phyloP scores from a whole-genome alignment of 345 rosid species.

The Citrus mangshanensis region DNA sequence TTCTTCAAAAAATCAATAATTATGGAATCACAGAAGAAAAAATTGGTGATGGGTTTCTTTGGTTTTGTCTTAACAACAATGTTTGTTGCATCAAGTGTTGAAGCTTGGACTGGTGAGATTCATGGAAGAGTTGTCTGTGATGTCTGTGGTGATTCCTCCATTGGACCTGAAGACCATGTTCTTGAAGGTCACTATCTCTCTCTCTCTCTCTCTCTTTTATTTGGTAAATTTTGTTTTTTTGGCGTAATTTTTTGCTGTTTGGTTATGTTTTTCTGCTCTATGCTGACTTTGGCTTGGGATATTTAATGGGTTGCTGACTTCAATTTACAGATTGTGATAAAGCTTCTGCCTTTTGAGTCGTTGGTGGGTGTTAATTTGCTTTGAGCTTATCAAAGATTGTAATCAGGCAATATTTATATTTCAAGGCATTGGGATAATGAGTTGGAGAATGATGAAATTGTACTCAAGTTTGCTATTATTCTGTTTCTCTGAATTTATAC shows the following conservation, averaged over 20 bases:
- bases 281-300: not conserved
- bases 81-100: conserved; percentile 32
- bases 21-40: conserved; percentile 41
- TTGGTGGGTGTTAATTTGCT: not conserved
- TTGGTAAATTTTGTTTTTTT: not conserved
- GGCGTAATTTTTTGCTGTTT: not conserved
- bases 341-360: not conserved
- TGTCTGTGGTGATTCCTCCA: conserved; percentile 82
- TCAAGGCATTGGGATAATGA: not conserved
- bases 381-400: not conserved
- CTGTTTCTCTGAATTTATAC: not conserved
- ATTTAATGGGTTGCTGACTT: conserved; percentile 2
- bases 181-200: conserved; percentile 53
- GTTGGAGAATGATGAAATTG: not conserved
- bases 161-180: conserved; percentile 94
- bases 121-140: conserved; percentile 93
- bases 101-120: conserved; percentile 92
- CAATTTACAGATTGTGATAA: not conserved
- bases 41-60: conserved; percentile 32
- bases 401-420: not conserved
- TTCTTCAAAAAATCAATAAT: not conserved
- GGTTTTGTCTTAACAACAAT: conserved; percentile 21
- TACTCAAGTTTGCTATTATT: not conserved
- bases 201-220: not conserved
- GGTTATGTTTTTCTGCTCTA: not conserved